phyloP scores from a whole-genome alignment of 192 early-diverging fungal genomes.

The Piromyces finnis region DNA sequence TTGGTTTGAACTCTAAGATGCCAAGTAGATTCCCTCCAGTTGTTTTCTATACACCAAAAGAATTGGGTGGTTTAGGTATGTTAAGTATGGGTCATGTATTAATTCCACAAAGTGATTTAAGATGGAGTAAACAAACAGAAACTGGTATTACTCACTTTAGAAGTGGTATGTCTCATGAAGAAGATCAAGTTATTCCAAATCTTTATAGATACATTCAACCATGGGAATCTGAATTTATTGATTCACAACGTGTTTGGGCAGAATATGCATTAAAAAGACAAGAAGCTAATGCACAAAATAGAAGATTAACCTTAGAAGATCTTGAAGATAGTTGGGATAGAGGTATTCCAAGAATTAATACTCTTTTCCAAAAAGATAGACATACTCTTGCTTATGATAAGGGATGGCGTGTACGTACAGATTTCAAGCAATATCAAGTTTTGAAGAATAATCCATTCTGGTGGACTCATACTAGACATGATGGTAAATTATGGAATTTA shows the following conservation, averaged over 20 bases:
- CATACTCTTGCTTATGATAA: slow-evolving; percentile 98
- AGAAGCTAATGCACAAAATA: slow-evolving; percentile 90
- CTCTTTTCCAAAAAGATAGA: slow-evolving; percentile 95
- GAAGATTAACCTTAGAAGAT: slow-evolving; percentile 95
- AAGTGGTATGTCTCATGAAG: slow-evolving; percentile 92
- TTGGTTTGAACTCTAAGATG: slow-evolving; percentile 98
- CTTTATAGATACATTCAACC: slow-evolving; percentile 94
- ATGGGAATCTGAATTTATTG: slow-evolving; percentile 98
- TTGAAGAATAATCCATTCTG: slow-evolving; percentile 89
- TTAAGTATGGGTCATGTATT: slow-evolving; percentile 97
- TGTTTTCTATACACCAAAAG: slow-evolving; percentile 77
- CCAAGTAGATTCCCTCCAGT: slow-evolving; percentile 91
- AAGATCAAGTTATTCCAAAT: slow-evolving; percentile 93
- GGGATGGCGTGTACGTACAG: slow-evolving; percentile 92
- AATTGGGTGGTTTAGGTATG: slow-evolving; percentile 95
- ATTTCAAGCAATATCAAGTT: slow-evolving; percentile 95
- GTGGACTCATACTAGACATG: slow-evolving; percentile 60
- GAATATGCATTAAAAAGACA: slow-evolving; percentile 95
- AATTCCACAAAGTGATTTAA: slow-evolving; percentile 89
- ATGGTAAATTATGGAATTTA: slow-evolving; percentile 29
- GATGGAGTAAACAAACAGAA: slow-evolving; percentile 95
- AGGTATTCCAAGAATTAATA: slow-evolving; percentile 96
- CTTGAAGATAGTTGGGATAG: slow-evolving; percentile 97
- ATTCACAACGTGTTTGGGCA: slow-evolving; percentile 97
- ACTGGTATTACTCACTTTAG: slow-evolving; percentile 94